These are phyloP conservation scores for Claviceps maximensis DNA, from an alignment of 2,329 filamentous ascomycete species.

Conservation along the genomic window DNA sequence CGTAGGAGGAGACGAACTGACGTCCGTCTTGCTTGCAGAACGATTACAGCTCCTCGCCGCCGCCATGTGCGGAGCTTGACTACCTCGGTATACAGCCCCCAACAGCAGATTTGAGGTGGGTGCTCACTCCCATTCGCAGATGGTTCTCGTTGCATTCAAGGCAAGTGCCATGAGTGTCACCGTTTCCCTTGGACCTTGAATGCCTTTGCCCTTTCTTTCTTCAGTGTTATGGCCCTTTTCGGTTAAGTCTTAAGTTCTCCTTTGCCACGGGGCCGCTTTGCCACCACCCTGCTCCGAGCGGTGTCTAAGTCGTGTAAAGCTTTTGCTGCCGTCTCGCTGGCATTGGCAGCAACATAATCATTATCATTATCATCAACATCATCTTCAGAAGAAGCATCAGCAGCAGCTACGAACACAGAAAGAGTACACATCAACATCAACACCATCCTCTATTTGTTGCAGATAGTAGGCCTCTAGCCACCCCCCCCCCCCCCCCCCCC, in stretches of 20 bases:
- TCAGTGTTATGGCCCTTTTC: neutral
- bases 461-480: neutral
- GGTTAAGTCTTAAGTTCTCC: neutral
- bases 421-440: neutral
- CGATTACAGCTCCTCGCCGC: conserved; percentile 43
- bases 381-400: neutral
- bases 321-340: neutral
- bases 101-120: conserved; percentile 42
- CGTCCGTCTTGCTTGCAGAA: conserved; percentile 22
- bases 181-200: neutral
- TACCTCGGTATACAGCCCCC: conserved; percentile 39
- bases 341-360: neutral
- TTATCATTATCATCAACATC: neutral
- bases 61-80: conserved; percentile 32
- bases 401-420: neutral
- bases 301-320: neutral
- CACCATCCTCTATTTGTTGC: neutral
- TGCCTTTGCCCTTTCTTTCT: neutral
- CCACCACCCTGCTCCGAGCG: conserved; percentile 2
- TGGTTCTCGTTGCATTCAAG: conserved; percentile 7
- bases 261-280: neutral
- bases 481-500: neutral
- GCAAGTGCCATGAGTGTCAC: conserved; percentile 6
- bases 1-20: conserved; percentile 12
- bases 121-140: conserved; percentile 15